These are phyloP conservation scores for Lentinus brumalis DNA, from an alignment of 768 basidiomycete species.

Conservation along the genomic window DNA sequence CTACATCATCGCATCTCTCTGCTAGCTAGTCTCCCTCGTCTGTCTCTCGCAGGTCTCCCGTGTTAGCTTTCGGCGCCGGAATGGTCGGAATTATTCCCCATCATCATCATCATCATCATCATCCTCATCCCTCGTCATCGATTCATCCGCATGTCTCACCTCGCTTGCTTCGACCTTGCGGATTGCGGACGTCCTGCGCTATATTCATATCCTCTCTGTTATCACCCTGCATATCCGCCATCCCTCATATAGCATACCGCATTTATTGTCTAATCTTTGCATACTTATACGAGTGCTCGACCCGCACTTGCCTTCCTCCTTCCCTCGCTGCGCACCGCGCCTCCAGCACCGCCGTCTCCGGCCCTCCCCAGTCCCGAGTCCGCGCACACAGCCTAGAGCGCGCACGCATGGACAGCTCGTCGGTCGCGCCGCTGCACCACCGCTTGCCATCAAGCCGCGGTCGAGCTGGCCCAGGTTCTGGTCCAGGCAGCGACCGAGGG, in stretches of 20 bases:
- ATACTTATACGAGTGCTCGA: conserved; percentile 1
- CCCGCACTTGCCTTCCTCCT: neutral
- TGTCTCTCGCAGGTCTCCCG: conserved; percentile 6
- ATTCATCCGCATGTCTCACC: too few relatives aligned
- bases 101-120: neutral
- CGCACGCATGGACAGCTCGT: neutral
- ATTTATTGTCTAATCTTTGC: conserved; percentile 9
- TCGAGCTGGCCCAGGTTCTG: neutral
- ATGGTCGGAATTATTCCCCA: conserved; percentile 16
- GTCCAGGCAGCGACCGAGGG: neutral
- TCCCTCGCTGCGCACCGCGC: neutral
- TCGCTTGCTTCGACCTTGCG: neutral
- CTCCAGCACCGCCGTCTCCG: neutral
- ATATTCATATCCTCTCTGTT: neutral
- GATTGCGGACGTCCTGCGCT: neutral
- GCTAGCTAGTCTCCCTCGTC: conserved; percentile 8
- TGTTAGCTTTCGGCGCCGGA: conserved; percentile 17
- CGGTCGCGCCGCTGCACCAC: neutral
- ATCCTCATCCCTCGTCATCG: neutral
- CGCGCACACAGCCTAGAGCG: neutral
- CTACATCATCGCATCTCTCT: neutral
- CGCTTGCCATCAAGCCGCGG: neutral
- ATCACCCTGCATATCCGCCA: neutral
- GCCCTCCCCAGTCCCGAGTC: neutral
- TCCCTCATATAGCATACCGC: conserved; percentile 4